These are phyloP conservation scores for Trametes pubescens DNA, from an alignment of 1,284 basidiomycete species.

Conservation along the genomic window DNA sequence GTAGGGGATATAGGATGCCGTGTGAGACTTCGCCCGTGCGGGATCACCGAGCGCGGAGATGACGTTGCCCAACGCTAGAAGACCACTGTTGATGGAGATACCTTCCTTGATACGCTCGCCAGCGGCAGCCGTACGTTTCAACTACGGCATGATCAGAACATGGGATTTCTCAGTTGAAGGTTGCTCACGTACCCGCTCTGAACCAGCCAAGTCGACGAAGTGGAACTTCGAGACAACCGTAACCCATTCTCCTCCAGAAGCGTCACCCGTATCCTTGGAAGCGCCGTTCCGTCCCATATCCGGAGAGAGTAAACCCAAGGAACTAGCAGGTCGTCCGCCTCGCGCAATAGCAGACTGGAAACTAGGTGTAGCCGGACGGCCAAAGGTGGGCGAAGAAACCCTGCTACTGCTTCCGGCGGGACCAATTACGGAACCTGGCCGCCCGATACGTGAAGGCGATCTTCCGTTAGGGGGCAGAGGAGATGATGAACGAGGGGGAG, in stretches of 20 bases:
- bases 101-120: conserved; percentile 98
- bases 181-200: conserved; percentile 78
- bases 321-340: conserved; percentile 81
- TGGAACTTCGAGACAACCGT: conserved; percentile 97
- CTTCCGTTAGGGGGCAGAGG: conserved; percentile 75
- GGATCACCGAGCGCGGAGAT: conserved; percentile 99
- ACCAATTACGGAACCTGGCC: conserved; percentile 76
- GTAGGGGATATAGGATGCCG: conserved; percentile 90
- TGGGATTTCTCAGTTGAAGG: not conserved
- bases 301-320: conserved; percentile 64
- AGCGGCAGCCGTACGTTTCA: conserved; percentile 92
- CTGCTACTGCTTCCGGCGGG: conserved; percentile 50
- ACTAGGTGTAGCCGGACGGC: conserved; percentile 78
- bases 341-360: conserved; percentile 75
- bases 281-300: conserved; percentile 52
- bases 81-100: conserved; percentile 96
- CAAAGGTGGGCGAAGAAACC: conserved; percentile 77
- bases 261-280: conserved; percentile 56
- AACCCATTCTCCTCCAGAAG: conserved; percentile 78
- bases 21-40: conserved; percentile 76
- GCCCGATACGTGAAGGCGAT: conserved; percentile 79
- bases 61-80: conserved; percentile 96
- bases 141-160: conserved; percentile 48
- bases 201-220: conserved; percentile 97
- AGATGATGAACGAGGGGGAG: conserved; percentile 76